Evolutionary conservation across 306 rosid genomes (phyloP), one percentile per base, ranked within the genome.

Genomic region (Cucumis cinereus): DNA sequence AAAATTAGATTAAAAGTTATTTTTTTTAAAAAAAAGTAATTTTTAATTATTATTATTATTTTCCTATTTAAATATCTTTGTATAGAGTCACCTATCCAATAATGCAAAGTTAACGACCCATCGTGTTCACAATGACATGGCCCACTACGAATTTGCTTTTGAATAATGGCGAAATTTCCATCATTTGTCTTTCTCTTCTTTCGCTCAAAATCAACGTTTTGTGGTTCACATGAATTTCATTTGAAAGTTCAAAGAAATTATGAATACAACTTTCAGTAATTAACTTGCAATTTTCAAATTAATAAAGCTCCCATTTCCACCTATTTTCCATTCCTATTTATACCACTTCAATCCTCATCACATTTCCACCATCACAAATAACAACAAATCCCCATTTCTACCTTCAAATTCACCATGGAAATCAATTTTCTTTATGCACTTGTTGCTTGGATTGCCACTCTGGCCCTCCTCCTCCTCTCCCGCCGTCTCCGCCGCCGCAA

Each of bases 391-490:
- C 49, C 12, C 52, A 10, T 3, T 50, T 50, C 55, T 49, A 49
- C 8, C n/a, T 3, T 16, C n/a, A 16, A 54, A 30, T 30, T 55
- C 26, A n/a, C 60, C 60, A 56, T 56, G 30, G 26, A 5, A 0
- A 60, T 60, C 4, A 26, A 13, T 45, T 70, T 78, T 55, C 66
- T 88, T n/a, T 75, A 53, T 12, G 58, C 86, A 3, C 82, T 73
- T 16, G 74, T 69, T 14, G 74, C 80, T 57, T 89, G 88, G 78
- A 33, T 88, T 0, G 87, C 90, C 24, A 77, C 85, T 22, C 23
- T 84, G 0, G 84, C 80, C 22, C 75, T 91, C 22, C 16, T 91
- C 86, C 81, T 88, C 81, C 86, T 86, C 86, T 50, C 84, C 71
- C 84, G 35, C 60, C 77, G 15, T 12, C 82, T 83, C 74, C 81